These are phyloP conservation scores for Stylosanthes scabra DNA, from an alignment of 331 rosid genomes.

Conservation along the genomic window DNA sequence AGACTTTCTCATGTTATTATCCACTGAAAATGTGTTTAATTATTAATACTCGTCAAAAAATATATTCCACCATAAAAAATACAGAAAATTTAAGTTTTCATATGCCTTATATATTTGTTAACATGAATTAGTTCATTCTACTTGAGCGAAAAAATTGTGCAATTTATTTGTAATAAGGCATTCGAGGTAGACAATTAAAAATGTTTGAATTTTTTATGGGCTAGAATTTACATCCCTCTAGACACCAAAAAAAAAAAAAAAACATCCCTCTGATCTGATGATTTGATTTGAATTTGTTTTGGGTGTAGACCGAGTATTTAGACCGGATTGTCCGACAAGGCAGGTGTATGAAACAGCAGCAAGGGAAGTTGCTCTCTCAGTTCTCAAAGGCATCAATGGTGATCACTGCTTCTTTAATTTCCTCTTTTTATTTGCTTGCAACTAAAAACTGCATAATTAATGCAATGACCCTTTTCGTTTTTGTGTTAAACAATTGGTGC, in stretches of 20 bases:
- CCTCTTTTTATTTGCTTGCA: no score
- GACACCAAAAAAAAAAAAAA: no score
- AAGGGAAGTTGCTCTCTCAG: slow-evolving; percentile 83
- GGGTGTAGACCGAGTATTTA: slow-evolving; percentile 73
- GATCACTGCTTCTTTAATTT: slow-evolving; percentile 34
- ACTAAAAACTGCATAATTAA: no score
- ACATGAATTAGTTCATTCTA: slow-evolving; percentile 18
- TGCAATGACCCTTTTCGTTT: no score
- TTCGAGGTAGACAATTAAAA: slow-evolving; percentile 4
- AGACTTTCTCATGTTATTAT: no score
- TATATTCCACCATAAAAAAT: no score
- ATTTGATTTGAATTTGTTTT: not conserved
- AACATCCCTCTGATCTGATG: slow-evolving; percentile 9
- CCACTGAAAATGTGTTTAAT: no score
- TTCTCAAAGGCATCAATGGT: slow-evolving; percentile 82
- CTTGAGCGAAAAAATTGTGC: not conserved
- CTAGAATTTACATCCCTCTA: slow-evolving; percentile 30
- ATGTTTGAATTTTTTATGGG: slow-evolving; percentile 12
- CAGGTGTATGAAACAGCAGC: slow-evolving; percentile 83
- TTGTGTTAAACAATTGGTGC: no score
- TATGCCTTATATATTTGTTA: not conserved
- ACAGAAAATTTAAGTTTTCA: no score
- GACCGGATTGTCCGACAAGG: slow-evolving; percentile 66
- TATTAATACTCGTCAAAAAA: no score
- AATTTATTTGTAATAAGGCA: slow-evolving; percentile 4